These are phyloP conservation scores for Aciculoconidium aculeatum DNA, from an alignment of 805 yeast species.

Conservation along the genomic window DNA sequence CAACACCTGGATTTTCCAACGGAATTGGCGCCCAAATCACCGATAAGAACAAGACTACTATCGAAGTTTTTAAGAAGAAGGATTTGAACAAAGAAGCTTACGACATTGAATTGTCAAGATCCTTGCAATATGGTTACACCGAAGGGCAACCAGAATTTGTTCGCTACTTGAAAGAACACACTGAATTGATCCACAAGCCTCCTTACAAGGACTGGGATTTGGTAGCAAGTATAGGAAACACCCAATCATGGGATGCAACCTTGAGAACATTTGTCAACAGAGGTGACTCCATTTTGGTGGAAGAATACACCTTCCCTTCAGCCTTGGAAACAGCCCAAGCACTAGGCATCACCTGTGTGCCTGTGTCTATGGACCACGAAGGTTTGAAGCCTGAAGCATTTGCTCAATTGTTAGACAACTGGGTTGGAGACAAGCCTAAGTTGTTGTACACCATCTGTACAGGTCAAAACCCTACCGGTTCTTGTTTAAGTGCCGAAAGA, in stretches of 20 bases:
- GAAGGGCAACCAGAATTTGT: constrained; percentile 73
- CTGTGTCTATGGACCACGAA: constrained; percentile 69
- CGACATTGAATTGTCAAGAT: constrained; percentile 70
- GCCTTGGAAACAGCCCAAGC: constrained; percentile 80
- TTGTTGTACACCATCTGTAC: constrained; percentile 87
- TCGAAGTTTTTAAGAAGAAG: constrained; percentile 35
- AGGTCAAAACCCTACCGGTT: constrained; percentile 98
- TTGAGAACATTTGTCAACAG: constrained; percentile 71
- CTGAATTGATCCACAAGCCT: constrained; percentile 43
- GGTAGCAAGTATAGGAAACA: constrained; percentile 73
- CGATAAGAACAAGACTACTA: constrained; percentile 33
- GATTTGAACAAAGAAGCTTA: constrained; percentile 14
- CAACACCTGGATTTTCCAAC: constrained; percentile 70
- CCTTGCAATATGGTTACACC: constrained; percentile 90
- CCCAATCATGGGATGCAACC: constrained; percentile 83
- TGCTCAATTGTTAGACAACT: constrained; percentile 53
- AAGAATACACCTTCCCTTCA: constrained; percentile 77
- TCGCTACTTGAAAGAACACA: constrained; percentile 71
- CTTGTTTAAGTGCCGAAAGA: constrained; percentile 71
- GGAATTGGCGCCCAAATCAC: constrained; percentile 70
- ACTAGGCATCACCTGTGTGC: constrained; percentile 59
- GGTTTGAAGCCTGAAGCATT: constrained; percentile 76
- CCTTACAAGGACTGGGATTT: constrained; percentile 61
- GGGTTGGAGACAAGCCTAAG: constrained; percentile 78
- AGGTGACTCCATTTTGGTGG: constrained; percentile 81